Evolutionary conservation across 495 filamentous ascomycete species (phyloP).

Genomic region (Hyaloscypha finlandica): DNA sequence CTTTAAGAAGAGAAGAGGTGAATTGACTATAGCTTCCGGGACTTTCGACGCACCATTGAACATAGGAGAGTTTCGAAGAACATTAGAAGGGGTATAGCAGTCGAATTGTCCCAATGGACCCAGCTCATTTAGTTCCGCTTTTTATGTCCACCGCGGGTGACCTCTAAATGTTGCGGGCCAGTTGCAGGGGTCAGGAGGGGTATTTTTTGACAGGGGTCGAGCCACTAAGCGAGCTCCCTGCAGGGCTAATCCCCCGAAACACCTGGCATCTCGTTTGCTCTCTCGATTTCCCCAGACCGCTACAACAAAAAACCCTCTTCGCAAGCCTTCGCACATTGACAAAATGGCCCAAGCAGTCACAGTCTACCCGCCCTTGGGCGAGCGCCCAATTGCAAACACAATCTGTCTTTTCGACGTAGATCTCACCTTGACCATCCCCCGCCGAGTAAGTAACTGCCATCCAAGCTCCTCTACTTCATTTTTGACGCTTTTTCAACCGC

Average conservation of each 20-base stretch:
- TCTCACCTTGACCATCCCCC: constrained; percentile 77
- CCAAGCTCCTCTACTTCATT: constrained; percentile 10
- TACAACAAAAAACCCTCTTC: constrained; percentile 1
- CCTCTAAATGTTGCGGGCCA: neutral
- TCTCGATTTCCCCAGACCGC: constrained; percentile 2
- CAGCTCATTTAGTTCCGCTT: too few species aligned
- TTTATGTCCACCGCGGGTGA: too few species aligned
- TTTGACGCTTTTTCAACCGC: constrained; percentile 14
- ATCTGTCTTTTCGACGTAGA: constrained; percentile 95
- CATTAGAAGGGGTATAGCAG: too few species aligned
- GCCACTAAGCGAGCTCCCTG: neutral
- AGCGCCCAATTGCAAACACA: constrained; percentile 85
- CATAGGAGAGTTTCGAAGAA: too few species aligned
- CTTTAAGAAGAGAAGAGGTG: too few species aligned
- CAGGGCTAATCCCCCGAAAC: neutral
- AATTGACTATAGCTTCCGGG: too few species aligned
- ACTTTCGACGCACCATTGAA: too few species aligned
- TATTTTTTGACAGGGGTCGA: neutral
- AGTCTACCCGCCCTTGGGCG: constrained; percentile 69
- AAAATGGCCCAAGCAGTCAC: constrained; percentile 25
- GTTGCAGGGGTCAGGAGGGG: neutral
- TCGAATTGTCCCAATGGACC: too few species aligned
- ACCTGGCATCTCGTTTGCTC: neutral
- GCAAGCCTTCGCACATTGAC: neutral
- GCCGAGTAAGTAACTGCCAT: constrained; percentile 55